Evolutionary conservation across 192 early-diverging fungal genomes (phyloP).

Genomic region (Coemansia sp.): DNA sequence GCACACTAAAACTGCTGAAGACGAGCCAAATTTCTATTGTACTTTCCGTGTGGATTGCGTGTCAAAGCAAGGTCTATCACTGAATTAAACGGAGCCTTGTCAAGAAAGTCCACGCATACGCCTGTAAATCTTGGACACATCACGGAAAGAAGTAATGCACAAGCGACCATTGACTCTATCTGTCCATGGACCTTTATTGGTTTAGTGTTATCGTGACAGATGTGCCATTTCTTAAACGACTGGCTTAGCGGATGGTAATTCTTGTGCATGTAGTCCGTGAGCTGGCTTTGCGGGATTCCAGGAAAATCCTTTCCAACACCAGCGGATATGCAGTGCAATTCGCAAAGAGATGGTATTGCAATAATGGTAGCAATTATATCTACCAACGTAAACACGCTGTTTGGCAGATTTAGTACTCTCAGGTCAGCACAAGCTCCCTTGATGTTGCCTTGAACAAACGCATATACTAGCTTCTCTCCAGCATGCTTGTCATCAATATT

Average conservation of each 20-base stretch:
- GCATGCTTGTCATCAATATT: not conserved
- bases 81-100: slow-evolving; percentile 1
- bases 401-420: slow-evolving; percentile 4
- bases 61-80: slow-evolving; percentile 8
- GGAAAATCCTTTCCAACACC: slow-evolving; percentile 16
- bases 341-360: slow-evolving; percentile 5
- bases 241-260: slow-evolving; percentile 17
- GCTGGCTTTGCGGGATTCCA: not conserved
- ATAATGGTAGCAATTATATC: slow-evolving; percentile 10
- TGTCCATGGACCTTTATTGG: not conserved
- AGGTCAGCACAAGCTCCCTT: not conserved
- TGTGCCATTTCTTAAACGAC: slow-evolving; percentile 15
- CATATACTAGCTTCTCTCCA: slow-evolving; percentile 17
- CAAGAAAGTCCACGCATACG: not conserved
- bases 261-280: slow-evolving; percentile 17
- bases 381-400: slow-evolving; percentile 3
- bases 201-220: slow-evolving; percentile 6
- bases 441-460: slow-evolving; percentile 6
- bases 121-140: slow-evolving; percentile 17
- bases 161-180: not conserved
- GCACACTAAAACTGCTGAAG: not conserved
- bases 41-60: slow-evolving; percentile 5
- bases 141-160: slow-evolving; percentile 9
- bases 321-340: slow-evolving; percentile 14
- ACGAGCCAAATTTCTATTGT: slow-evolving; percentile 1